Conservation (phyloP, 768 basidiomycete species). For the Mycena floridula region DNA sequence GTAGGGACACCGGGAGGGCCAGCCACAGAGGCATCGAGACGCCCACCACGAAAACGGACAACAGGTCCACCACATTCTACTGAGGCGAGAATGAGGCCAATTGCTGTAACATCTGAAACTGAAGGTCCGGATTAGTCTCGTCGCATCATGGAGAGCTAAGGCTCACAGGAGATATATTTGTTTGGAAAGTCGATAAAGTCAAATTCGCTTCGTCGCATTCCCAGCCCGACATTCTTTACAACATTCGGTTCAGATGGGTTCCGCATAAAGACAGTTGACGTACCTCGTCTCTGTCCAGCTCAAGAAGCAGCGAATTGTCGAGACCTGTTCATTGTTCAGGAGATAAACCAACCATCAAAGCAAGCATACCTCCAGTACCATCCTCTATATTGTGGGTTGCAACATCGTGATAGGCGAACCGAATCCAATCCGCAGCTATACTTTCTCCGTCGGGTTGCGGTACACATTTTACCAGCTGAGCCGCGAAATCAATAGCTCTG, state of each 20-base stretch:
- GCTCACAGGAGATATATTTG: conserved; percentile 39
- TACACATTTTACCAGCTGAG: conserved; percentile 33
- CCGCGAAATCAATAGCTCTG: conserved; percentile 25
- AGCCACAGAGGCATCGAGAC: conserved; percentile 33
- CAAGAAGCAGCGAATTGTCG: too few relatives aligned
- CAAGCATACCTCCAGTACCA: conserved; percentile 45
- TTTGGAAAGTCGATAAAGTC: conserved; percentile 38
- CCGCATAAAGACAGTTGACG: conserved; percentile 5
- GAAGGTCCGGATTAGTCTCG: not conserved
- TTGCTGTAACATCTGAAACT: conserved; percentile 41
- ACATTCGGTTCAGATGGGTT: not conserved
- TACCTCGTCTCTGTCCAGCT: conserved; percentile 36
- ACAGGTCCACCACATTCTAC: conserved; percentile 41
- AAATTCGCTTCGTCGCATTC: conserved; percentile 34
- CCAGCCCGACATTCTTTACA: conserved; percentile 39
- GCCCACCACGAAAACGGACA: conserved; percentile 35
- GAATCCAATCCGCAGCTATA: conserved; percentile 1
- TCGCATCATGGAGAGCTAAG: not conserved
- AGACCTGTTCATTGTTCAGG: too few relatives aligned
- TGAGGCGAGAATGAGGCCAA: conserved; percentile 30
- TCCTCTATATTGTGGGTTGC: conserved; percentile 37
- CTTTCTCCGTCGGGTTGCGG: not conserved
- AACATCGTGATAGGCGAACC: conserved; percentile 43
- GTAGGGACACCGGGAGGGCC: conserved; percentile 36
- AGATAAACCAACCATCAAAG: too few relatives aligned